Conservation (phyloP, 163 green algal genomes). For the Scenedesmus sp. region DNA sequence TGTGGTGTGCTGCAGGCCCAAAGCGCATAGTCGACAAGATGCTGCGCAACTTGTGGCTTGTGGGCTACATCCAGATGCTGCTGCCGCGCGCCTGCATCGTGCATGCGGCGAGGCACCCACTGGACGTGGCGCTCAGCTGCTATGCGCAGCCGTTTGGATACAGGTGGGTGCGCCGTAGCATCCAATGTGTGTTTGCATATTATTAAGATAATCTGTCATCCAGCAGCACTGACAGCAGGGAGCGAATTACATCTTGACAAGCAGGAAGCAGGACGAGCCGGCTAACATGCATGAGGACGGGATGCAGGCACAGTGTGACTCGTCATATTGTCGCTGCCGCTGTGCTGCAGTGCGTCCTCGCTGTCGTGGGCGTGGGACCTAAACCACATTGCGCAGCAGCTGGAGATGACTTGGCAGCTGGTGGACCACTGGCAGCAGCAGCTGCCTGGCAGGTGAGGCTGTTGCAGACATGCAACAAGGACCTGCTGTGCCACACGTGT, state of each 20-base stretch:
- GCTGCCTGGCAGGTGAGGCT: slow-evolving; percentile 62
- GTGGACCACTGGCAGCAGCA: slow-evolving; percentile 71
- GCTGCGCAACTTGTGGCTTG: slow-evolving; percentile 85
- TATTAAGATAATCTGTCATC: too few relatives aligned
- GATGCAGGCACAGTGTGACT: neutral
- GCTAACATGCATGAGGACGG: too few relatives aligned
- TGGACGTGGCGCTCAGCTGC: slow-evolving; percentile 81
- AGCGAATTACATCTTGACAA: neutral
- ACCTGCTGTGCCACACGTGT: too few relatives aligned
- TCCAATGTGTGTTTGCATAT: neutral
- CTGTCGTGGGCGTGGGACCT: slow-evolving; percentile 79
- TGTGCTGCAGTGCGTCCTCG: slow-evolving; percentile 10
- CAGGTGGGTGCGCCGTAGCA: slow-evolving; percentile 32
- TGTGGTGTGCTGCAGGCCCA: slow-evolving; percentile 14
- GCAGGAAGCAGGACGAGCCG: neutral
- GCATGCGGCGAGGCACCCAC: slow-evolving; percentile 76
- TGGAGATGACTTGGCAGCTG: slow-evolving; percentile 54
- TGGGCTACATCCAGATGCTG: slow-evolving; percentile 83
- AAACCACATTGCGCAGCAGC: slow-evolving; percentile 58
- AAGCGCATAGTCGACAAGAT: slow-evolving; percentile 87
- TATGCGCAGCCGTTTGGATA: slow-evolving; percentile 85
- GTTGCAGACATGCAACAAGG: neutral
- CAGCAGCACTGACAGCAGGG: too few relatives aligned
- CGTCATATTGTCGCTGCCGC: neutral
- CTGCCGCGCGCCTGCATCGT: slow-evolving; percentile 78